phyloP scores from a whole-genome alignment of 768 basidiomycete species.

The Cystobasidium onofrii region DNA sequence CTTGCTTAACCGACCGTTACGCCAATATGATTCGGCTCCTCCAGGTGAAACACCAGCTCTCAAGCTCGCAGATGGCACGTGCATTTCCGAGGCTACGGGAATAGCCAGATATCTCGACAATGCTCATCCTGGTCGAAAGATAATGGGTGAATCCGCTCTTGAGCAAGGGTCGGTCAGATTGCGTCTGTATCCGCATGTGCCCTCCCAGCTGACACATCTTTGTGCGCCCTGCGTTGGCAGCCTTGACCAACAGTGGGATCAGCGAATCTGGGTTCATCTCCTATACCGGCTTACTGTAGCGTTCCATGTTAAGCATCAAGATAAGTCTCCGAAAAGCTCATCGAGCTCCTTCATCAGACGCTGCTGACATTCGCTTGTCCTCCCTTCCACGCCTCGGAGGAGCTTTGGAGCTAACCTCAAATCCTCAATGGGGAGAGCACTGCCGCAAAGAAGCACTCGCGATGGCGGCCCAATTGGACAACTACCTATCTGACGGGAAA shows the following conservation, averaged over 20 bases:
- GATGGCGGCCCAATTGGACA: constrained; percentile 7
- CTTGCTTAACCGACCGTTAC: neutral
- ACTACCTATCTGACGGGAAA: constrained; percentile 24
- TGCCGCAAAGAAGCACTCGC: constrained; percentile 26
- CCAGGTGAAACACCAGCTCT: constrained; percentile 31
- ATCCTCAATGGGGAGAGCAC: constrained; percentile 27
- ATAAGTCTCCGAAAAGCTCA: too few species aligned
- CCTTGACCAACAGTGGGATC: constrained; percentile 33
- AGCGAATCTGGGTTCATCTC: constrained; percentile 27
- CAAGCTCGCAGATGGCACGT: constrained; percentile 6
- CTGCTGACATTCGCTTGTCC: too few species aligned
- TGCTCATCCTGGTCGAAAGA: constrained; percentile 30
- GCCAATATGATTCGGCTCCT: too few species aligned
- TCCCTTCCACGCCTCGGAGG: constrained; percentile 5
- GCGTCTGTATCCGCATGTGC: too few species aligned
- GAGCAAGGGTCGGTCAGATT: constrained; percentile 34
- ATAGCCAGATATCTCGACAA: constrained; percentile 25
- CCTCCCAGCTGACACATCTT: too few species aligned
- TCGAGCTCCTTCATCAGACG: too few species aligned
- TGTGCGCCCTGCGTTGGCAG: neutral
- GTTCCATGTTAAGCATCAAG: constrained; percentile 29
- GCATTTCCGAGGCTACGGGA: neutral
- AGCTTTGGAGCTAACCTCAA: constrained; percentile 28
- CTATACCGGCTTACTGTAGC: constrained; percentile 32
- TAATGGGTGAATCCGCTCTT: constrained; percentile 32